Base-by-base conservation (phyloP, 495 filamentous ascomycete species). In the Venustampulla echinocandica region DNA sequence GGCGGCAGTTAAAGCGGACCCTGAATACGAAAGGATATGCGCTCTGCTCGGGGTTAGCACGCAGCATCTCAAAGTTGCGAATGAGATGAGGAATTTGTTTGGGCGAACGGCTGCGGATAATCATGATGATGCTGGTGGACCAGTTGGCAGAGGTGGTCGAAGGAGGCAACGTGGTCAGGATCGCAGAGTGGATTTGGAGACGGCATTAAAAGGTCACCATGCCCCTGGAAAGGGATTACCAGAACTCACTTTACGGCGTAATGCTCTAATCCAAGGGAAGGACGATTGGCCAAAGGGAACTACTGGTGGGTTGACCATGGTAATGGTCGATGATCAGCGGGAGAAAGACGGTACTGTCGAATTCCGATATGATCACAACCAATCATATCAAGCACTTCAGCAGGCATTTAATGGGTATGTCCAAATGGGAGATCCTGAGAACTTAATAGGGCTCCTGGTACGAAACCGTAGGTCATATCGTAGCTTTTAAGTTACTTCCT, bases 81-180 rank as follows among this genome's bases (percentile, higher is more conserved):
- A 95, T 54, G 92, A 99, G 64, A 96, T 99, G 89, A 82, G 86
- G 33, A 80, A 78, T 49, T 65, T 99, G 2, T 99, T 99, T 64
- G 92, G 92, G 0, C 81, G 81, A 45, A 77, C 83, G 21, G 84
- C 84, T 9, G 66, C 92, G 44, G 76, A 74, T 19, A 64, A 74
- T 17, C 68, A 72, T 42, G 60, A 72, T 36, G 72, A 80, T 19
- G 56, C 74, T 47, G 65, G 67, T 18, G 51, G 54, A 22, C 48
- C 57, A 49, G 57, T 50, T 45, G 48, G 56, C 44, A 57, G 63
- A 39, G 71, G 74, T 38, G 64, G 74, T 44, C 64, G 75, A 37
- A 70, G 73, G 52, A 60, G 79, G 53, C 70, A 68, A 37, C 69
- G 67, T 44, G 65, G 27, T n/a, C 50, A 39, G 20, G 53, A 59